These are phyloP conservation scores for Tolypocladium tundrense DNA, from an alignment of 2,329 filamentous ascomycete species.

Conservation along the genomic window DNA sequence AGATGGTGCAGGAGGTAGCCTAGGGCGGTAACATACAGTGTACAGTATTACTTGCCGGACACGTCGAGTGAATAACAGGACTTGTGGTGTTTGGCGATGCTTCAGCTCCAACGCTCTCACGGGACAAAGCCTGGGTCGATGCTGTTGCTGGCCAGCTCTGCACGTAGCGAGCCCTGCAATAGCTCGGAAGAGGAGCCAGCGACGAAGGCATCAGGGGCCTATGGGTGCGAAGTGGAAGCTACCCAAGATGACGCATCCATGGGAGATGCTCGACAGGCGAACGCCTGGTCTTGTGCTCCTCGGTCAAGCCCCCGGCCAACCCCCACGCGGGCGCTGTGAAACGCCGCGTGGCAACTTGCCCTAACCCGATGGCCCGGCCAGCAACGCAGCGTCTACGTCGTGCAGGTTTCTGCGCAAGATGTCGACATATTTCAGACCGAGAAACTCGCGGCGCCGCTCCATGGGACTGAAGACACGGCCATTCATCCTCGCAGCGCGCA, in stretches of 20 bases:
- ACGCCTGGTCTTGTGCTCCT: background rate
- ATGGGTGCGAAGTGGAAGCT: background rate
- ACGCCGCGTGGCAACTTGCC: background rate
- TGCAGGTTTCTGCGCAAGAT: background rate
- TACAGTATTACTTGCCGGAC: background rate
- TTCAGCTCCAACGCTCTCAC: background rate
- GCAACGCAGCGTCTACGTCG: background rate
- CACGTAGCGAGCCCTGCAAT: background rate
- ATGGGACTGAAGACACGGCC: background rate
- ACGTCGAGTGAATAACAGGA: background rate
- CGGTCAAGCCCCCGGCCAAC: background rate
- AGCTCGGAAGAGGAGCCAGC: background rate
- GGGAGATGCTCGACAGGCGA: background rate
- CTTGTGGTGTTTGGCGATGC: background rate
- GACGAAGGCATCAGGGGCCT: background rate
- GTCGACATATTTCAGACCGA: background rate
- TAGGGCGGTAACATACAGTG: slow-evolving; percentile 12
- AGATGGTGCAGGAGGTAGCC: slow-evolving; percentile 46
- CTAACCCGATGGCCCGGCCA: background rate
- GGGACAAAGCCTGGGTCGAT: background rate
- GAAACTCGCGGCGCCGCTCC: background rate
- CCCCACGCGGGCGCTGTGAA: background rate
- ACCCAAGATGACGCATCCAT: background rate
- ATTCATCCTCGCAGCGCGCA: background rate
- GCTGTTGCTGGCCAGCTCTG: background rate